phyloP scores from a whole-genome alignment of 257 asterid genomes.

The Leonotis leonurus region DNA sequence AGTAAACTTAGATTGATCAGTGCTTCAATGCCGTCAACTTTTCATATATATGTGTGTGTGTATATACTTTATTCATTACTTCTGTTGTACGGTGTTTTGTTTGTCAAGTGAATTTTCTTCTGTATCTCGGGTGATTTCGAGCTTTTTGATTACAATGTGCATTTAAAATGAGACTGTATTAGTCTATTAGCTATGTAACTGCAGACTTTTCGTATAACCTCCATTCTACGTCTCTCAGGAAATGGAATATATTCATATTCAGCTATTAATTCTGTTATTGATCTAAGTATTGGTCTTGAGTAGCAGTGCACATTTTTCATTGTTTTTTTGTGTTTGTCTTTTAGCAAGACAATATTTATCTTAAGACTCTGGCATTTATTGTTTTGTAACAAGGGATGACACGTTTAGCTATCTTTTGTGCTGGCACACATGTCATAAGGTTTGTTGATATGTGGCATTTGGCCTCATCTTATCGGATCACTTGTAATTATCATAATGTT shows the following conservation, averaged over 20 bases:
- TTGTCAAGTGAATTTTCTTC: neutral
- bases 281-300: neutral
- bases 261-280: neutral
- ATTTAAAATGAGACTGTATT: neutral
- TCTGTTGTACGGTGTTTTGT: neutral
- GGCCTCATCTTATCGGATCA: neutral
- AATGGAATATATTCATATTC: neutral
- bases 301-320: neutral
- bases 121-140: neutral
- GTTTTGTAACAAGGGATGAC: neutral
- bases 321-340: neutral
- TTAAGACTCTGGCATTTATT: neutral
- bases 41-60: neutral
- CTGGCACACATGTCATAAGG: neutral
- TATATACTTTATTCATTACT: neutral
- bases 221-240: neutral
- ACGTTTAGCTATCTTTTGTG: neutral
- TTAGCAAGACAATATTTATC: neutral
- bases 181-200: neutral
- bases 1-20: neutral
- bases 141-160: slow-evolving; percentile 12
- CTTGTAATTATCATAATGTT: neutral
- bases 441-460: neutral
- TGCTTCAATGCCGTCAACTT: neutral
- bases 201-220: neutral